These are phyloP conservation scores for Amanita rubescens DNA, from an alignment of 768 basidiomycete species.

Conservation along the genomic window DNA sequence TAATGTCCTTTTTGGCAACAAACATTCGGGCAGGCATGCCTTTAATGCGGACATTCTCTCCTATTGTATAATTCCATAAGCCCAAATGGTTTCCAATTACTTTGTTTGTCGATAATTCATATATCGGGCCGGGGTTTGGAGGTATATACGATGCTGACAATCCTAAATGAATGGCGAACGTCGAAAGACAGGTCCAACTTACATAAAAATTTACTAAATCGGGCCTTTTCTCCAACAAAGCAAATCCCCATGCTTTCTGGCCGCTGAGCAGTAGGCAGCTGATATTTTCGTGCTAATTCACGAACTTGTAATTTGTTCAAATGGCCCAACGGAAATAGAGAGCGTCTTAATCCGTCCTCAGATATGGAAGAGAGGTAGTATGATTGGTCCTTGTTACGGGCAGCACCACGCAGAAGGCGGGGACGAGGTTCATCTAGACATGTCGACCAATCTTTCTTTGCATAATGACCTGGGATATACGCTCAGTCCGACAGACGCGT, in stretches of 20 bases:
- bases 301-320: slow-evolving; percentile 69
- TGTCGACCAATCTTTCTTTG: slow-evolving; percentile 51
- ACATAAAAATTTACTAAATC: slow-evolving; percentile 72
- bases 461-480: slow-evolving; percentile 68
- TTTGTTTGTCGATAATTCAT: slow-evolving; percentile 48
- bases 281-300: slow-evolving; percentile 52
- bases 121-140: slow-evolving; percentile 61
- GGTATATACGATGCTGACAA: slow-evolving; percentile 66
- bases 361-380: slow-evolving; percentile 83
- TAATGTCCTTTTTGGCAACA: slow-evolving; percentile 63
- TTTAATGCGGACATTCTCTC: slow-evolving; percentile 63
- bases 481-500: not conserved
- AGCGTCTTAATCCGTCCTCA: slow-evolving; percentile 53
- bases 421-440: slow-evolving; percentile 28
- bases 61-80: slow-evolving; percentile 80
- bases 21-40: slow-evolving; percentile 61
- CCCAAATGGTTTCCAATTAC: slow-evolving; percentile 60
- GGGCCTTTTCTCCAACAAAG: slow-evolving; percentile 79
- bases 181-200: slow-evolving; percentile 12
- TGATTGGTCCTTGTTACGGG: slow-evolving; percentile 79
- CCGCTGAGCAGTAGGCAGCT: slow-evolving; percentile 65
- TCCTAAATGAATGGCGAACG: not conserved
- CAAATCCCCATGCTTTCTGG: slow-evolving; percentile 93
- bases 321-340: slow-evolving; percentile 72
- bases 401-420: slow-evolving; percentile 44